These are phyloP conservation scores for Starmerella apicola DNA, from an alignment of 805 yeast genomes.

Conservation along the genomic window DNA sequence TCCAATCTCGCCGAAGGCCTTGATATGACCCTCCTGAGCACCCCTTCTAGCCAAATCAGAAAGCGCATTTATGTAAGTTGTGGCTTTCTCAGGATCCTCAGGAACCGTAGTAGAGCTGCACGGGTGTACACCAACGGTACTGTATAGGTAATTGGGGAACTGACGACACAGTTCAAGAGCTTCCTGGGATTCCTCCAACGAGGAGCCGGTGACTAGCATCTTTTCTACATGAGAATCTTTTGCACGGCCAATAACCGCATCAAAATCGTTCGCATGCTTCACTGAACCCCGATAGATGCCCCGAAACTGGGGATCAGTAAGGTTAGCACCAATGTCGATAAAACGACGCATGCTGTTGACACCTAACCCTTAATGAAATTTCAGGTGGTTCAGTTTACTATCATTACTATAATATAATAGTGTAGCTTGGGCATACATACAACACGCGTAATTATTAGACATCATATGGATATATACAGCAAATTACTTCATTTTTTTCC, in stretches of 20 bases:
- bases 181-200: conserved; percentile 49
- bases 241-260: conserved; percentile 55
- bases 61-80: conserved; percentile 37
- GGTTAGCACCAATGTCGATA: conserved; percentile 52
- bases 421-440: too few species aligned
- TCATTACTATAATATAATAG: too few species aligned
- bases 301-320: conserved; percentile 78
- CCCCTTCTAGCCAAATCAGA: conserved; percentile 40
- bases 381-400: too few species aligned
- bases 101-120: conserved; percentile 46
- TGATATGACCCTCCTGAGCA: conserved; percentile 39
- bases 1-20: conserved; percentile 92
- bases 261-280: conserved; percentile 57
- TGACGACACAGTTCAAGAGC: conserved; percentile 41
- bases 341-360: conserved; percentile 10
- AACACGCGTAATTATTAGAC: too few species aligned
- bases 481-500: too few species aligned
- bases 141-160: conserved; percentile 23
- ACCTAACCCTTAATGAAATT: too few species aligned
- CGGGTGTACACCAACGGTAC: conserved; percentile 93
- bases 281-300: conserved; percentile 65
- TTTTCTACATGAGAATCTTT: conserved; percentile 47
- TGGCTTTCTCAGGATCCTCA: conserved; percentile 22
- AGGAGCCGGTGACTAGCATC: conserved; percentile 76
- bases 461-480: too few species aligned